Conservation (phyloP, 148 eudicot species). For the Pharnaceum exiguum region DNA sequence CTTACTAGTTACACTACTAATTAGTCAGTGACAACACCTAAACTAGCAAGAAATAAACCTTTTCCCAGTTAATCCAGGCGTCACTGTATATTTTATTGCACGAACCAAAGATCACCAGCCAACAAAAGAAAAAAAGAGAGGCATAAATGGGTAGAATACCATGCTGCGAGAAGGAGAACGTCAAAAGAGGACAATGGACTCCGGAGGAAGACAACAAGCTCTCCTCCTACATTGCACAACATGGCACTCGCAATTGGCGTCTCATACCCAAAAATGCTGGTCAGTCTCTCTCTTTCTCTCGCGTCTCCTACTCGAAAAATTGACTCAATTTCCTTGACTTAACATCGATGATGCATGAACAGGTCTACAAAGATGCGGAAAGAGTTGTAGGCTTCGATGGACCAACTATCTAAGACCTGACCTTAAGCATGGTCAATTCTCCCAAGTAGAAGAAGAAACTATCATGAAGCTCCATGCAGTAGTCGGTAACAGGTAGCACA, state of each 20-base stretch:
- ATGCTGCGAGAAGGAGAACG: slow-evolving; percentile 89
- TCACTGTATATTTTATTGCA: no score
- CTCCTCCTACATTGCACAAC: slow-evolving; percentile 87
- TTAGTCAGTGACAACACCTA: no score
- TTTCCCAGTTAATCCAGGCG: no score
- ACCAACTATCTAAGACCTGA: slow-evolving; percentile 94
- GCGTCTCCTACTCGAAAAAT: not conserved
- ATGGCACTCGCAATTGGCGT: slow-evolving; percentile 95
- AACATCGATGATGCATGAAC: not conserved
- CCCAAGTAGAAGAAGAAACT: slow-evolving; percentile 80
- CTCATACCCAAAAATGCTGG: slow-evolving; percentile 95
- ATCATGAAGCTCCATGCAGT: slow-evolving; percentile 87
- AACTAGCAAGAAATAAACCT: no score
- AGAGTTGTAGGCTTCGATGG: slow-evolving; percentile 95
- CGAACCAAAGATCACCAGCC: not conserved
- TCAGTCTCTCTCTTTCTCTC: slow-evolving; percentile 1
- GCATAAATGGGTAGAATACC: slow-evolving; percentile 77
- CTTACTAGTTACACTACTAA: slow-evolving; percentile 4
- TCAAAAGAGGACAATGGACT: slow-evolving; percentile 95
- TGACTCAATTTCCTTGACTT: not conserved
- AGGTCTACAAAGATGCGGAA: slow-evolving; percentile 94
- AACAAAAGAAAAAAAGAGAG: not conserved
- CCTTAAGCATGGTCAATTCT: slow-evolving; percentile 82
- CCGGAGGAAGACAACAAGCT: slow-evolving; percentile 98
- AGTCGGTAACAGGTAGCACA: slow-evolving; percentile 71